These are phyloP conservation scores for Eutypa lata DNA, from an alignment of 2,329 filamentous ascomycete species.

Conservation along the genomic window DNA sequence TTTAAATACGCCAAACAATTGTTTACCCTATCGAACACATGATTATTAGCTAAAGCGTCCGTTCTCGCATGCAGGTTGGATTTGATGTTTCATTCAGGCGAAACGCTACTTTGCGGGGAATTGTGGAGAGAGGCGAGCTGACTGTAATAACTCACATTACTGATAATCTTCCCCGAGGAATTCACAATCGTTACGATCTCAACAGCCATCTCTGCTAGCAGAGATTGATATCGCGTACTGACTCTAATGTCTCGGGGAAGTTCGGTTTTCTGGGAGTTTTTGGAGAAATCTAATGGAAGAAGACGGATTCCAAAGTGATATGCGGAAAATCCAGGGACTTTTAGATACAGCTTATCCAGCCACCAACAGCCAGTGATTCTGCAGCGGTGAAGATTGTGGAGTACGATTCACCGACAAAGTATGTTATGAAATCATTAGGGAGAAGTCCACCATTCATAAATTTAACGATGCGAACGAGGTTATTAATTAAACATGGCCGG, in stretches of 20 bases:
- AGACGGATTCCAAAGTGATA: neutral
- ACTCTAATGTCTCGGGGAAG: neutral
- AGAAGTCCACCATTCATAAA: neutral
- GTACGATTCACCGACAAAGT: neutral
- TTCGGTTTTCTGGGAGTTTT: neutral
- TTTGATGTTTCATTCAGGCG: neutral
- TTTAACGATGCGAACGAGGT: neutral
- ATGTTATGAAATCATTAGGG: neutral
- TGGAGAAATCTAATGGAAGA: neutral
- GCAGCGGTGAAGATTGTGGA: neutral
- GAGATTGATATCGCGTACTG: constrained; percentile 5
- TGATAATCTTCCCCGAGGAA: constrained; percentile 30
- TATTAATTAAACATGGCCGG: neutral
- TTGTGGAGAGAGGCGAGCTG: neutral
- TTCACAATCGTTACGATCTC: constrained; percentile 31
- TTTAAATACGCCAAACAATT: constrained; percentile 85
- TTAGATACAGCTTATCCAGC: neutral
- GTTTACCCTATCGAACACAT: constrained; percentile 65
- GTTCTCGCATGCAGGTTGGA: neutral
- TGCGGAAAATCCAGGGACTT: neutral
- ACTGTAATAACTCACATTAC: constrained; percentile 27
- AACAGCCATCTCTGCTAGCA: constrained; percentile 22
- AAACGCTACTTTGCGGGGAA: neutral
- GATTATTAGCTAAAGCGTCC: constrained; percentile 6
- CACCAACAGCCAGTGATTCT: neutral